Base-by-base conservation (phyloP, 2,329 filamentous ascomycete species). In the Exophiala phaeomuriformis region DNA sequence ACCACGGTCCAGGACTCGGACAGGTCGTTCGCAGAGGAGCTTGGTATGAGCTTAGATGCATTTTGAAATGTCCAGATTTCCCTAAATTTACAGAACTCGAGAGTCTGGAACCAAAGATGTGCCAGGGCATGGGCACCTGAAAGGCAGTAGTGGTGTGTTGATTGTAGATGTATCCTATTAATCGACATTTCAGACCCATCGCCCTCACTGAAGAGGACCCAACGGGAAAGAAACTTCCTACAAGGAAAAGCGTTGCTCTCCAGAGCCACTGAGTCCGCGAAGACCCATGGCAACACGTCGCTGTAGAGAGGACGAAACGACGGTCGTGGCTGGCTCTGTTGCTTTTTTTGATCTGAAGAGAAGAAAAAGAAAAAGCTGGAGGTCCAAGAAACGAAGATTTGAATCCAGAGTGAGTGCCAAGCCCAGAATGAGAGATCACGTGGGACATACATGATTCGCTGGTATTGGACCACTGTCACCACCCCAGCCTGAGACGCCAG, bases 171-270 rank as follows among this genome's bases (percentile, higher is more conserved):
- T 82, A 72, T 82, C 82, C 82, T 80, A 76, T 84, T 78, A 79
- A 56, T 84, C 81, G 82, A 84, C 83, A 85, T 84, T 80, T 75
- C 72, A 72, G 73, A 72, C 79, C 76, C 81, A 82, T 84, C 80
- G 82, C 81, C 80, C 77, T 83, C 82, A 84, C 66, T 78, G 60
- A 82, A 85, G 81, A 82, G 73, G 79, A 84, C 80, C 72, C 80
- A 79, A 78, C 80, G 81, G 77, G 76, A 76, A 75, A 72, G 73
- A 77, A 81, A 84, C 81, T 86, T 85, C 82, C 83, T 85, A 81
- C 74, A 71, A 72, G 77, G 77, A 76, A 55, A 51, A 68, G 44
- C 35, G 64, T 81, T 73, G 56, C 69, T 85, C 82, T 85, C 73
- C 80, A 79, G 80, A 81, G 73, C 80, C 78, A 76, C 75, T 72